Evolutionary conservation across 2,329 filamentous ascomycete species (phyloP).

Genomic region (Teratosphaeriaceae sp.): DNA sequence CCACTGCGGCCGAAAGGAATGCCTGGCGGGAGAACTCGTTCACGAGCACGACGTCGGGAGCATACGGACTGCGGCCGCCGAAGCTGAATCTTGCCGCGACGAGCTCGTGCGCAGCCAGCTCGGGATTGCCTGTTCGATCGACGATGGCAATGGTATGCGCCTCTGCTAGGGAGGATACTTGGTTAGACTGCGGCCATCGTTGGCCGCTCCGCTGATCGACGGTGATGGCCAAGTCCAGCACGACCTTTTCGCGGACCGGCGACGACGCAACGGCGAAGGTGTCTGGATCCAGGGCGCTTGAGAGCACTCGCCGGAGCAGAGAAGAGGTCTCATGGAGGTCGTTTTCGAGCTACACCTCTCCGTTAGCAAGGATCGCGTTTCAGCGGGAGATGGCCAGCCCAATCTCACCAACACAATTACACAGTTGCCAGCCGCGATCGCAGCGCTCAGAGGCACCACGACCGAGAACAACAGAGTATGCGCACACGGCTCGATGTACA

Average conservation of each 20-base stretch:
- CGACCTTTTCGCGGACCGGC: constrained; percentile 22
- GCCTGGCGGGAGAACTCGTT: constrained; percentile 54
- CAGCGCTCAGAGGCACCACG: constrained; percentile 39
- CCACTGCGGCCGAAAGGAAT: constrained; percentile 46
- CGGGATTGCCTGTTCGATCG: constrained; percentile 52
- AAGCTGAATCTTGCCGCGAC: constrained; percentile 50
- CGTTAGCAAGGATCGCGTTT: no score
- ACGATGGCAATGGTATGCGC: constrained; percentile 49
- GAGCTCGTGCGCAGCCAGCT: constrained; percentile 47
- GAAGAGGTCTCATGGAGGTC: constrained; percentile 31
- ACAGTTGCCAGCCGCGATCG: constrained; percentile 47
- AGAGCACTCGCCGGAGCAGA: constrained; percentile 34
- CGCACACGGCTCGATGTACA: constrained; percentile 42
- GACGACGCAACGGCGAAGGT: constrained; percentile 40
- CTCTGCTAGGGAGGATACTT: constrained; percentile 30
- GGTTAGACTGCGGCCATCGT: constrained; percentile 16
- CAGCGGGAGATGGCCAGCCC: background rate
- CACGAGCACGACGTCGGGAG: constrained; percentile 57
- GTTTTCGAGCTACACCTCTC: constrained; percentile 36
- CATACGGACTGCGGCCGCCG: constrained; percentile 52
- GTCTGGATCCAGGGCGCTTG: constrained; percentile 40
- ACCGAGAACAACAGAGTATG: constrained; percentile 46
- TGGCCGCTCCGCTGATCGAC: constrained; percentile 29
- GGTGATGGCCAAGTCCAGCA: constrained; percentile 23
- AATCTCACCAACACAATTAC: constrained; percentile 42